These are phyloP conservation scores for Rhynchosporium graminicola DNA, from an alignment of 2,329 filamentous ascomycete species.

Conservation along the genomic window DNA sequence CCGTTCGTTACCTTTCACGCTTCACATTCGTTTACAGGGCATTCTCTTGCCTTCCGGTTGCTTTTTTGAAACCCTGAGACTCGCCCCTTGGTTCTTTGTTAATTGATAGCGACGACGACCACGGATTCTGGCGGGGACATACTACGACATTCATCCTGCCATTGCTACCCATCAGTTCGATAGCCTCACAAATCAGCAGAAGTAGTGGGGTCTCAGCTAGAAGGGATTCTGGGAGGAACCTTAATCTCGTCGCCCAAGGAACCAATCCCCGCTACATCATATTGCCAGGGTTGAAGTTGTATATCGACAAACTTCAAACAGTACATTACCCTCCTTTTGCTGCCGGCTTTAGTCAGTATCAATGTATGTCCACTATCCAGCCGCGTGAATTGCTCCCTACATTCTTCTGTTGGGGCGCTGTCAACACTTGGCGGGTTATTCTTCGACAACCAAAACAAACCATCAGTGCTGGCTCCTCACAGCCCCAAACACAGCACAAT, in stretches of 20 bases:
- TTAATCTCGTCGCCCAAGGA: slow-evolving; percentile 39
- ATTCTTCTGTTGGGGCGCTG: slow-evolving; percentile 4
- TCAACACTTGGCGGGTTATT: slow-evolving; percentile 14
- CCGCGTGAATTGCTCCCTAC: slow-evolving; percentile 13
- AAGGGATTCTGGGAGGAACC: slow-evolving; percentile 25
- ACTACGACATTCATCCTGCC: slow-evolving; percentile 3
- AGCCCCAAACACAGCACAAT: slow-evolving; percentile 13
- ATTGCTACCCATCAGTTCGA: slow-evolving; percentile 7
- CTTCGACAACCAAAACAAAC: slow-evolving; percentile 10
- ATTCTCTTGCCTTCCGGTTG: slow-evolving; percentile 14
- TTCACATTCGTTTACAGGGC: slow-evolving; percentile 13
- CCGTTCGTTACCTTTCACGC: slow-evolving; percentile 8
- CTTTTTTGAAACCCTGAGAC: slow-evolving; percentile 8
- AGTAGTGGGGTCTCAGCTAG: slow-evolving; percentile 11
- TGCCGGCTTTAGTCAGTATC: slow-evolving; percentile 28
- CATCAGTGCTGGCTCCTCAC: slow-evolving; percentile 6
- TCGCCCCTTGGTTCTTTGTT: slow-evolving; percentile 10
- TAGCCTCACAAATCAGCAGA: slow-evolving; percentile 8
- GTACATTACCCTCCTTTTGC: slow-evolving; percentile 23
- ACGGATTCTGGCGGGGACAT: background rate
- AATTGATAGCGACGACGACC: background rate
- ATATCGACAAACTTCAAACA: slow-evolving; percentile 34
- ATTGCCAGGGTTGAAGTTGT: slow-evolving; percentile 31
- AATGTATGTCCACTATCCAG: slow-evolving; percentile 31
- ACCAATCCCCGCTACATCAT: slow-evolving; percentile 32